These are phyloP conservation scores for Keqinozyma sinolaborantium DNA, from an alignment of 1,139 yeast species.

Conservation along the genomic window DNA sequence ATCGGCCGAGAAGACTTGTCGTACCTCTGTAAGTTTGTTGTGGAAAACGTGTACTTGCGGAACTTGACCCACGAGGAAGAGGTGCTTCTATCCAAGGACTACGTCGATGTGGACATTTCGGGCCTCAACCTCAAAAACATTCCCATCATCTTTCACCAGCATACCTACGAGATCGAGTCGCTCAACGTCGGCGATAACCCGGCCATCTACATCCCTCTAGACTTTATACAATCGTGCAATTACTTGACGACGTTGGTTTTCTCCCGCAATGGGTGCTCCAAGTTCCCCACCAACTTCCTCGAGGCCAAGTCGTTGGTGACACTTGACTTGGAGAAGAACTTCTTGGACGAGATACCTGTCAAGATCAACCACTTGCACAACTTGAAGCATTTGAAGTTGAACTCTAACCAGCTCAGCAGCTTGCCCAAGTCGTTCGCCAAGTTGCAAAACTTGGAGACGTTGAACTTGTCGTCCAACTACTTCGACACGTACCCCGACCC, in stretches of 20 bases:
- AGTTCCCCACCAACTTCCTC: slow-evolving; percentile 69
- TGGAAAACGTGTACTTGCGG: slow-evolving; percentile 68
- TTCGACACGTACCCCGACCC: slow-evolving; percentile 68
- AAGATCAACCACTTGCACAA: slow-evolving; percentile 51
- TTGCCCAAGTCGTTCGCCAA: slow-evolving; percentile 64
- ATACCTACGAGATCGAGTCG: slow-evolving; percentile 76
- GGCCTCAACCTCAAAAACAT: slow-evolving; percentile 78
- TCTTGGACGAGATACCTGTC: slow-evolving; percentile 59
- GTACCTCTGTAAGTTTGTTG: slow-evolving; percentile 78
- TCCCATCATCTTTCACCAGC: slow-evolving; percentile 79
- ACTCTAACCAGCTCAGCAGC: slow-evolving; percentile 66
- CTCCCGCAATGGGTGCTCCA: slow-evolving; percentile 69
- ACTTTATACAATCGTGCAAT: slow-evolving; percentile 79
- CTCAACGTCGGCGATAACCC: slow-evolving; percentile 88
- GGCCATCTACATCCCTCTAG: slow-evolving; percentile 76
- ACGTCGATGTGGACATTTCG: slow-evolving; percentile 71
- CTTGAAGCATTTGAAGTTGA: slow-evolving; percentile 56
- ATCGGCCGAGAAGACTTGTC: slow-evolving; percentile 88
- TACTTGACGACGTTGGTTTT: slow-evolving; percentile 66
- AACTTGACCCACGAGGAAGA: slow-evolving; percentile 69
- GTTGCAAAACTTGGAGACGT: slow-evolving; percentile 50
- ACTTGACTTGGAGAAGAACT: slow-evolving; percentile 77
- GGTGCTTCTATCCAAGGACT: slow-evolving; percentile 57
- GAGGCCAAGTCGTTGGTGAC: slow-evolving; percentile 67
- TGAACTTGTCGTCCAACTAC: slow-evolving; percentile 81